phyloP scores from a whole-genome alignment of 1,284 basidiomycete genomes.

The Apiotrichum gracile region DNA sequence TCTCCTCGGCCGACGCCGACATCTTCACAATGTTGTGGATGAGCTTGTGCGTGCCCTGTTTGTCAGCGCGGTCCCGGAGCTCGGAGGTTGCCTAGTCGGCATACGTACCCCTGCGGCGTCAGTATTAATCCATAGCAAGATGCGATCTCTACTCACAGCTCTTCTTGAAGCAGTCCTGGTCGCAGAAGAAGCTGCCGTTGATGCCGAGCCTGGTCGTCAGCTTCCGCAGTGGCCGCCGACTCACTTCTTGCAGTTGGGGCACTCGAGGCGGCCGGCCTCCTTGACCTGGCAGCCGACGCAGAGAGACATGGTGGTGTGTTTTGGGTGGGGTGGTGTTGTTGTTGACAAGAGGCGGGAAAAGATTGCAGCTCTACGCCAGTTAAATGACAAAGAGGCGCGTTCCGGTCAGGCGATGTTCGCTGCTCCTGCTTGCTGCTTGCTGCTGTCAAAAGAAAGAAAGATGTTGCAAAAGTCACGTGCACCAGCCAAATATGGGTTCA shows the following conservation, averaged over 20 bases:
- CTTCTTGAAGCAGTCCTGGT: slow-evolving; percentile 49
- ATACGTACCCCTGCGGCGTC: slow-evolving; percentile 1
- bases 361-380: no score
- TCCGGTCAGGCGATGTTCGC: no score
- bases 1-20: slow-evolving; percentile 32
- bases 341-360: not conserved
- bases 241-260: slow-evolving; percentile 47
- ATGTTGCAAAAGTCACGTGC: no score
- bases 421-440: no score
- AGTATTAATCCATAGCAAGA: not conserved
- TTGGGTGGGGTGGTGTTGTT: not conserved
- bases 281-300: slow-evolving; percentile 44
- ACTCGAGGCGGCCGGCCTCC: slow-evolving; percentile 46
- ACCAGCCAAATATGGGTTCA: no score
- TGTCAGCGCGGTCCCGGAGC: not conserved
- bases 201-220: slow-evolving; percentile 41
- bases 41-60: slow-evolving; percentile 39
- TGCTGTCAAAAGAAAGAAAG: no score
- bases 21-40: slow-evolving; percentile 45
- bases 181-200: slow-evolving; percentile 47
- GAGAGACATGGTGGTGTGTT: slow-evolving; percentile 6
- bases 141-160: slow-evolving; percentile 38
- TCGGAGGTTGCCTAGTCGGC: not conserved
- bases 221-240: slow-evolving; percentile 1
- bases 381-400: no score